Evolutionary conservation across 2,329 filamentous ascomycete species (phyloP), one percentile per base, ranked within the genome.

Genomic region (Fusarium tricinctum): DNA sequence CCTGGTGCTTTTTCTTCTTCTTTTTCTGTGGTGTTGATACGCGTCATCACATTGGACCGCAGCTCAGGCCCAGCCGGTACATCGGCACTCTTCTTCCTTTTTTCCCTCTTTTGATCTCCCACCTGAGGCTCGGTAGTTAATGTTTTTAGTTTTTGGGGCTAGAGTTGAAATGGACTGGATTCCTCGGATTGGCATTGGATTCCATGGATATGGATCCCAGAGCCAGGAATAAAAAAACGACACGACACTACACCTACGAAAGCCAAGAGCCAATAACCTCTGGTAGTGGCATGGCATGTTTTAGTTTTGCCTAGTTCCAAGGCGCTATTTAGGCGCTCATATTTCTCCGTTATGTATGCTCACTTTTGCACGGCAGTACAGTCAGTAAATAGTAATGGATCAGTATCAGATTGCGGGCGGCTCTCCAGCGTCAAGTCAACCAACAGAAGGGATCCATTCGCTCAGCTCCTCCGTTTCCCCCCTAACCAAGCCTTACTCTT

Each of bases 11-110:
- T 30, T 30, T 30, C 28, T 30, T 30, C 28, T 32, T 35, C 45
- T 40, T 46, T 20, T 38, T 19, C 30, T 35, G 35, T 52, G 46
- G 65, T 48, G 58, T 39, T 47, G 54, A 46, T 66, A 73, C 71
- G 71, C 71, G 71, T 73, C 71, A 73, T 68, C 71, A 59, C 32
- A 58, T 58, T 73, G 64, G 59, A 62, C 69, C 62, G 64, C 71
- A 69, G 69, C 49, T 46, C 30, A 50, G 60, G 50, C 69, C 65
- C 54, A 71, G 64, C 48, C 68, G 71, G 71, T 68, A 68, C 53
- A 48, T 33, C 71, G 67, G 71, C 71, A 71, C 54, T 52, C 42
- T 53, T 33, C 28, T 58, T 26, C 52, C 50, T 58, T 35, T 50
- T 54, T 38, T 28, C 32, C 26, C 17, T 46, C 22, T 30, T 12